Evolutionary conservation across 179 eudicot genomes (phyloP).

Genomic region (Camellia oleifera): DNA sequence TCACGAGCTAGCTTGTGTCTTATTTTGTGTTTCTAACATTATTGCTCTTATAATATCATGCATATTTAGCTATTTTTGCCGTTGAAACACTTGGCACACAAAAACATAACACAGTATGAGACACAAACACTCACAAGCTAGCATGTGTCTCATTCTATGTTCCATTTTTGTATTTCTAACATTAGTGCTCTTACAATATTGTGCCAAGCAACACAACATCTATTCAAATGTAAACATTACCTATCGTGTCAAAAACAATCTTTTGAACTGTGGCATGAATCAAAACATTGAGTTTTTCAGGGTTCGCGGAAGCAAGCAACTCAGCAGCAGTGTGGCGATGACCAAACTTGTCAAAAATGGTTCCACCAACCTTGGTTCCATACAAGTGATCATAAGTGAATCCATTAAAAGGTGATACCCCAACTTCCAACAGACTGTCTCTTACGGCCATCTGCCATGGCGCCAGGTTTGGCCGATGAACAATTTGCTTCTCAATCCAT

Average conservation of each 20-base stretch:
- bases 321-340: conserved; percentile 90
- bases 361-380: conserved; percentile 98
- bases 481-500: conserved; percentile 87
- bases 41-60: too few species aligned
- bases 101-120: too few species aligned
- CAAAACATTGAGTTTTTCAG: conserved; percentile 58
- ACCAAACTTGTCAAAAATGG: conserved; percentile 69
- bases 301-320: conserved; percentile 71
- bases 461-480: conserved; percentile 50
- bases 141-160: too few species aligned
- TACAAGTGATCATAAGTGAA: conserved; percentile 83
- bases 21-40: too few species aligned
- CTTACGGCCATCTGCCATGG: conserved; percentile 74
- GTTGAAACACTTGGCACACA: too few species aligned
- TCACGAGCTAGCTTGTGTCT: too few species aligned
- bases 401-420: conserved; percentile 79
- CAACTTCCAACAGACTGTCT: conserved; percentile 72
- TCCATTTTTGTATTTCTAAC: too few species aligned
- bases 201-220: too few species aligned
- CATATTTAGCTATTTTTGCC: too few species aligned
- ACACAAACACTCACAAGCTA: too few species aligned
- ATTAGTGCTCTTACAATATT: too few species aligned
- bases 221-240: conserved; percentile 21
- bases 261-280: conserved; percentile 76
- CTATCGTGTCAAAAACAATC: conserved; percentile 55